These are phyloP conservation scores for Teratosphaeria viscida DNA, from an alignment of 2,329 filamentous ascomycete species.

Conservation along the genomic window DNA sequence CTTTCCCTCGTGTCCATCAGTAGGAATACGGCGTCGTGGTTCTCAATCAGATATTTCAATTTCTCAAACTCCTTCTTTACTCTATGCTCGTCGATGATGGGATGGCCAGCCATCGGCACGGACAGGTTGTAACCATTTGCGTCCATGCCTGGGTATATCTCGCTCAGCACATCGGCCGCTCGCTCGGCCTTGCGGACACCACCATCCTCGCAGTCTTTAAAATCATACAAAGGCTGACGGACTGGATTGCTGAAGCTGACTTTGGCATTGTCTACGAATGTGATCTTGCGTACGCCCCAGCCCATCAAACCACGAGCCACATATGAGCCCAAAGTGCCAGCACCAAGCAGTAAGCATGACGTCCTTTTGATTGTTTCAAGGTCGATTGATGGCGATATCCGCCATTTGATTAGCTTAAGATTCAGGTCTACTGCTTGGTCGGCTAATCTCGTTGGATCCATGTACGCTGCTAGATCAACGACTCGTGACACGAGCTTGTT, in stretches of 20 bases:
- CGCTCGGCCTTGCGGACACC: constrained; percentile 72
- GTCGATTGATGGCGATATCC: constrained; percentile 78
- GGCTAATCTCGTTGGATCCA: constrained; percentile 79
- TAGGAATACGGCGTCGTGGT: constrained; percentile 89
- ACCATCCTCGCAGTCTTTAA: constrained; percentile 77
- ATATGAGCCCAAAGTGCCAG: constrained; percentile 87
- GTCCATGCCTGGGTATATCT: constrained; percentile 87
- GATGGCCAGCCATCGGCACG: constrained; percentile 93
- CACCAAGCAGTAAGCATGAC: constrained; percentile 81
- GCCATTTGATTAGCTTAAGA: constrained; percentile 97
- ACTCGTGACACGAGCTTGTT: constrained; percentile 69
- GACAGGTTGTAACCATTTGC: constrained; percentile 69
- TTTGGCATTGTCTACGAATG: constrained; percentile 84
- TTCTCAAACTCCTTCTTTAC: constrained; percentile 65
- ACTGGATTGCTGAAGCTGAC: constrained; percentile 97
- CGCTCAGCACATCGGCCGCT: constrained; percentile 67
- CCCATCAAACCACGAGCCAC: constrained; percentile 86
- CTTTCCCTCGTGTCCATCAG: constrained; percentile 97
- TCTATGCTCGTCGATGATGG: constrained; percentile 61
- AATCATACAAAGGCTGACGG: constrained; percentile 83
- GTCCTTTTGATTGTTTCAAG: constrained; percentile 82
- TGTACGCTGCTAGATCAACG: constrained; percentile 79
- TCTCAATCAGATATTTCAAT: constrained; percentile 62
- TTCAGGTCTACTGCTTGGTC: constrained; percentile 95
- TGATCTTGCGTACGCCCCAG: constrained; percentile 92